Conservation (phyloP, 2,329 filamentous ascomycete genomes). For the Calonectria pseudoturangicola region DNA sequence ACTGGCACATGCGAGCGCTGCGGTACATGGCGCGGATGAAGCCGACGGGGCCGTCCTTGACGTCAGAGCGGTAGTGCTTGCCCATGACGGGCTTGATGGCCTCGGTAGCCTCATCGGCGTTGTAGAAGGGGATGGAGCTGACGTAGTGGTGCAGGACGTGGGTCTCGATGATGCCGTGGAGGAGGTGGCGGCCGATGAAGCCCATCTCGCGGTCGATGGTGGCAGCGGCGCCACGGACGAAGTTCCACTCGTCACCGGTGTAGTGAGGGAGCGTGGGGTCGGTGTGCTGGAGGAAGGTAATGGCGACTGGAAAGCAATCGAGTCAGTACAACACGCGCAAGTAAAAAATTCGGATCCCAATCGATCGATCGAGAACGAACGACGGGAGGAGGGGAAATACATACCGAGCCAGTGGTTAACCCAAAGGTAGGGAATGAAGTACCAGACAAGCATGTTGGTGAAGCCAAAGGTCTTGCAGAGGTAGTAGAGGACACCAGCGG, state of each 20-base stretch:
- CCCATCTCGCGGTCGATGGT: conserved; percentile 98
- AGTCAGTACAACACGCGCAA: conserved; percentile 40
- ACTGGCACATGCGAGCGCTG: conserved; percentile 92
- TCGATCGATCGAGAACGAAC: neutral
- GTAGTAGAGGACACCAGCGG: conserved; percentile 76
- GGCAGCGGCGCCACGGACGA: conserved; percentile 92
- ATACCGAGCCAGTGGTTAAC: conserved; percentile 99
- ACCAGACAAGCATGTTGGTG: conserved; percentile 94
- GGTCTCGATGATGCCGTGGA: conserved; percentile 98
- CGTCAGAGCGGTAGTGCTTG: conserved; percentile 92
- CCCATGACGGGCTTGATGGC: conserved; percentile 98
- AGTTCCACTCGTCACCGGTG: conserved; percentile 90
- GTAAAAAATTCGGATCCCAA: too few relatives aligned
- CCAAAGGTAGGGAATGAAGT: conserved; percentile 95
- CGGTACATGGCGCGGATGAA: conserved; percentile 91
- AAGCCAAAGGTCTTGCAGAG: conserved; percentile 88
- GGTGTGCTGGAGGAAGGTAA: conserved; percentile 98
- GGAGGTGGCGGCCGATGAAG: conserved; percentile 91
- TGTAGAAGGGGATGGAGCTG: conserved; percentile 96
- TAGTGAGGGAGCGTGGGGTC: conserved; percentile 97
- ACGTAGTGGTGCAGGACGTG: conserved; percentile 99
- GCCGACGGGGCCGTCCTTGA: conserved; percentile 83
- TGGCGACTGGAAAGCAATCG: conserved; percentile 82
- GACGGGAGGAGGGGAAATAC: conserved; percentile 55
- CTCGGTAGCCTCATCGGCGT: conserved; percentile 94